Conservation (phyloP, 495 filamentous ascomycete species). For the Trichoderma orchidacearum region DNA sequence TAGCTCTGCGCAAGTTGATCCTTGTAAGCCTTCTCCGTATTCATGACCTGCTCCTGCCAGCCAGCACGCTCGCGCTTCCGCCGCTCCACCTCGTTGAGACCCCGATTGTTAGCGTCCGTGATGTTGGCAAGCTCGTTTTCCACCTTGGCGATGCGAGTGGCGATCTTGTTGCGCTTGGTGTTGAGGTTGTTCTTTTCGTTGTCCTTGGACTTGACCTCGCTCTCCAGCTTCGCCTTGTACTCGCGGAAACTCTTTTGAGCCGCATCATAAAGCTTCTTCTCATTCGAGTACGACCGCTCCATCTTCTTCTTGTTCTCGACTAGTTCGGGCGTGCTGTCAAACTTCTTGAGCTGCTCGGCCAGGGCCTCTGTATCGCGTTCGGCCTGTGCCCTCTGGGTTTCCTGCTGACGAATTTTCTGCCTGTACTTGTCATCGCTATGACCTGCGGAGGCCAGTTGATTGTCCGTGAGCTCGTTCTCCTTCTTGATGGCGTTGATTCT, state of each 20-base stretch:
- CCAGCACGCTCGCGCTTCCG: slow-evolving; percentile 54
- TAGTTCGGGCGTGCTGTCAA: slow-evolving; percentile 57
- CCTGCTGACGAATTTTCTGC: slow-evolving; percentile 64
- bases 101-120: slow-evolving; percentile 59
- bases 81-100: slow-evolving; percentile 59
- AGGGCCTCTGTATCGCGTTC: slow-evolving; percentile 57
- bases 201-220: slow-evolving; percentile 47
- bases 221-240: slow-evolving; percentile 49
- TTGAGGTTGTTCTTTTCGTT: slow-evolving; percentile 52
- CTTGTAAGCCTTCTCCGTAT: slow-evolving; percentile 33
- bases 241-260: slow-evolving; percentile 44
- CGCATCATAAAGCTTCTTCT: slow-evolving; percentile 47
- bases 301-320: slow-evolving; percentile 43
- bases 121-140: slow-evolving; percentile 69
- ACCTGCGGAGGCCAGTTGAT: slow-evolving; percentile 55
- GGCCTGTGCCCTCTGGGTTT: slow-evolving; percentile 64
- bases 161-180: slow-evolving; percentile 67
- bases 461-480: slow-evolving; percentile 63
- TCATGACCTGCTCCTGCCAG: slow-evolving; percentile 48
- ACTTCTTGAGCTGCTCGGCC: slow-evolving; percentile 47
- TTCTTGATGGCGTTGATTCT: slow-evolving; percentile 55
- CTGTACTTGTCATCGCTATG: slow-evolving; percentile 71
- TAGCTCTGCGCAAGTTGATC: slow-evolving; percentile 22
- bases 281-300: slow-evolving; percentile 46
- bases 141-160: slow-evolving; percentile 58